A percentile compares a stretch with the other conserved stretches of the same genome.
These are phyloP conservation scores for Verticillium zaregamsianum DNA, from an alignment of 2,329 filamentous ascomycete species.

Conservation along the genomic window DNA sequence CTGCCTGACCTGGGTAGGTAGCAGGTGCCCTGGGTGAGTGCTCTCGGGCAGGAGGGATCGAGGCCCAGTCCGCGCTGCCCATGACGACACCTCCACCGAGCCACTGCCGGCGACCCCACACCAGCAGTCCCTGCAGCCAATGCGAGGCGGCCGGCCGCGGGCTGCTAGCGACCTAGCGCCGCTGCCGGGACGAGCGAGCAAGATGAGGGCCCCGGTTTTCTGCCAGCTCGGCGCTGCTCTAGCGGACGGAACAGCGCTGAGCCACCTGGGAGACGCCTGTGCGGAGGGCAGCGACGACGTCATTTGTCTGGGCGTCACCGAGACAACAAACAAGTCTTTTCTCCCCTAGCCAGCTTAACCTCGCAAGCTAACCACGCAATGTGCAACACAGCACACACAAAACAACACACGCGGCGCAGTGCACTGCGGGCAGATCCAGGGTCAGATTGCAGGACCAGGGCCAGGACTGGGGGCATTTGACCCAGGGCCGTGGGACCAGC, in stretches of 20 bases:
- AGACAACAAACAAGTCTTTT: background rate
- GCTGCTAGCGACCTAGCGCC: background rate
- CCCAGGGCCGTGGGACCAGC: background rate
- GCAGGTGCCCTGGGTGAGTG: too few species aligned
- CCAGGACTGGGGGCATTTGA: background rate
- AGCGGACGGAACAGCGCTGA: conserved; percentile 1
- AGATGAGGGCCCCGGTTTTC: background rate
- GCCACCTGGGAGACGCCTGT: background rate
- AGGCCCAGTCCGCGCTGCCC: background rate
- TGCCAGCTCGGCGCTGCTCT: background rate
- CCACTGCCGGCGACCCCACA: conserved; percentile 7
- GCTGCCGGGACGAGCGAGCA: background rate
- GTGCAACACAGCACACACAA: background rate
- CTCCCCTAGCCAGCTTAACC: background rate
- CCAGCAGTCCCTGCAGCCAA: background rate
- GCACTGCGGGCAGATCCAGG: background rate
- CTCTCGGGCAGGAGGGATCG: too few species aligned
- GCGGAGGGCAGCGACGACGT: background rate
- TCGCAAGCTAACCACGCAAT: too few species aligned
- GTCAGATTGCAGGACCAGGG: background rate
- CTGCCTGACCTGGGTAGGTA: background rate
- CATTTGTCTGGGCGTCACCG: background rate
- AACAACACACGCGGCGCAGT: background rate
- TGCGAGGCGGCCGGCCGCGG: background rate
- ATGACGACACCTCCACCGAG: conserved; percentile 12